Conservation (phyloP, 1,139 yeast species). For the Lodderomyces beijingensis region DNA sequence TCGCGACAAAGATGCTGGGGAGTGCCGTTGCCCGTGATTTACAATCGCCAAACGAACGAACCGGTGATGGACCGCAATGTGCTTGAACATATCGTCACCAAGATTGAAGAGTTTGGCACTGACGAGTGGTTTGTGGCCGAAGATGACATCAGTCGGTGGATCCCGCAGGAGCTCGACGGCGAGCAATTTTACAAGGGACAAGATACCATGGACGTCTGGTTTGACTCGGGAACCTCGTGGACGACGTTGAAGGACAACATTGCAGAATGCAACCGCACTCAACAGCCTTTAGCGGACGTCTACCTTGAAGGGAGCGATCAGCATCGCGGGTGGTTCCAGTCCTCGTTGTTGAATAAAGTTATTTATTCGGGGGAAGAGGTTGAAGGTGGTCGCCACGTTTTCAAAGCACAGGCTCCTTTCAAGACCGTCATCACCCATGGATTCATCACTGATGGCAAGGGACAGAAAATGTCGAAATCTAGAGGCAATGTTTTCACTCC, state of each 20-base stretch:
- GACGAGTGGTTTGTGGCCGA: constrained; percentile 75
- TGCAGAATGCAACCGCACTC: constrained; percentile 21
- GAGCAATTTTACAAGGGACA: constrained; percentile 55
- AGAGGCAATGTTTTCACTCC: constrained; percentile 82
- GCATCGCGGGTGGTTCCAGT: constrained; percentile 98
- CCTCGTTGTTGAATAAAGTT: constrained; percentile 77
- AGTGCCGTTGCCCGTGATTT: constrained; percentile 90
- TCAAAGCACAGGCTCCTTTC: constrained; percentile 63
- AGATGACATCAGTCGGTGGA: constrained; percentile 60
- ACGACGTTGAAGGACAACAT: constrained; percentile 41
- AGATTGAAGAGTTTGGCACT: constrained; percentile 57
- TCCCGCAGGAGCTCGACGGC: constrained; percentile 44
- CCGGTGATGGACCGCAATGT: constrained; percentile 52
- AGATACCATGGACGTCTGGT: constrained; percentile 99
- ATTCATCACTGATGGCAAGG: constrained; percentile 79
- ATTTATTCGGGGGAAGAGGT: constrained; percentile 41
- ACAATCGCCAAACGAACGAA: constrained; percentile 53
- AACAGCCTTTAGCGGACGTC: constrained; percentile 57
- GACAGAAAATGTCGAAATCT: constrained; percentile 91
- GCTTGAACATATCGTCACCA: constrained; percentile 51
- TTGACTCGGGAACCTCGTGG: constrained; percentile 97
- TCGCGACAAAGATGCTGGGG: constrained; percentile 99
- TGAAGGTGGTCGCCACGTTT: constrained; percentile 10
- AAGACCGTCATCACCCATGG: constrained; percentile 85
- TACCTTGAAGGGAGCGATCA: constrained; percentile 95